These are phyloP conservation scores for Linum tenue DNA, from an alignment of 345 rosid genomes.

Conservation along the genomic window DNA sequence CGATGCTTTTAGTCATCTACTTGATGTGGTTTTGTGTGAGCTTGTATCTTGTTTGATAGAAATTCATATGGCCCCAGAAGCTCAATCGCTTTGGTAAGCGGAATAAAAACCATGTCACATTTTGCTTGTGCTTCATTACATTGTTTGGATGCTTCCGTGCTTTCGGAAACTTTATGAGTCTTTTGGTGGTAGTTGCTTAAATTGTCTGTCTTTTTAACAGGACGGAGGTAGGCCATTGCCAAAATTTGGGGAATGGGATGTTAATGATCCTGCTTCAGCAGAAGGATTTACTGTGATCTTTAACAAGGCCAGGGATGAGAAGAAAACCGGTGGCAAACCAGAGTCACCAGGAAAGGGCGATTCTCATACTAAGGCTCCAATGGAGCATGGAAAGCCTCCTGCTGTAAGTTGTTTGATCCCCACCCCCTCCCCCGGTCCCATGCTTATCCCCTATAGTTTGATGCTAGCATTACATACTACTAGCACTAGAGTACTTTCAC, in stretches of 20 bases:
- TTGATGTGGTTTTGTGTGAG: too few relatives aligned
- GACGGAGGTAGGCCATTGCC: conserved; percentile 82
- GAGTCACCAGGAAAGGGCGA: conserved; percentile 61
- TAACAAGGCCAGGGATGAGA: conserved; percentile 90
- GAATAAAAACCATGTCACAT: too few relatives aligned
- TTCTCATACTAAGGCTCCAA: conserved; percentile 41
- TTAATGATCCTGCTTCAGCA: conserved; percentile 82
- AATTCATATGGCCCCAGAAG: too few relatives aligned
- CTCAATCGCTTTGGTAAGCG: too few relatives aligned
- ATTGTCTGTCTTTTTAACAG: conserved; percentile 18
- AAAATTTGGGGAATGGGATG: conserved; percentile 98
- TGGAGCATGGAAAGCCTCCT: conserved; percentile 61
- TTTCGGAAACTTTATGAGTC: not conserved
- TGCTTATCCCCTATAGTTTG: too few relatives aligned
- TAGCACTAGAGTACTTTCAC: too few relatives aligned
- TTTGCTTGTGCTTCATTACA: too few relatives aligned
- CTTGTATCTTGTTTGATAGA: too few relatives aligned
- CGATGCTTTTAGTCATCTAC: too few relatives aligned
- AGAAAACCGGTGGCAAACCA: conserved; percentile 67
- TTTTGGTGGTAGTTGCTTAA: not conserved
- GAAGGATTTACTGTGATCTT: conserved; percentile 93
- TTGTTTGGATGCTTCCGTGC: too few relatives aligned
- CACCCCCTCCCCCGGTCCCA: too few relatives aligned
- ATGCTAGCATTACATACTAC: too few relatives aligned
- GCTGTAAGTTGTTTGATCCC: conserved; percentile 44